These are phyloP conservation scores for Termitomyces sp. DNA, from an alignment of 1,284 basidiomycete genomes.

Conservation along the genomic window DNA sequence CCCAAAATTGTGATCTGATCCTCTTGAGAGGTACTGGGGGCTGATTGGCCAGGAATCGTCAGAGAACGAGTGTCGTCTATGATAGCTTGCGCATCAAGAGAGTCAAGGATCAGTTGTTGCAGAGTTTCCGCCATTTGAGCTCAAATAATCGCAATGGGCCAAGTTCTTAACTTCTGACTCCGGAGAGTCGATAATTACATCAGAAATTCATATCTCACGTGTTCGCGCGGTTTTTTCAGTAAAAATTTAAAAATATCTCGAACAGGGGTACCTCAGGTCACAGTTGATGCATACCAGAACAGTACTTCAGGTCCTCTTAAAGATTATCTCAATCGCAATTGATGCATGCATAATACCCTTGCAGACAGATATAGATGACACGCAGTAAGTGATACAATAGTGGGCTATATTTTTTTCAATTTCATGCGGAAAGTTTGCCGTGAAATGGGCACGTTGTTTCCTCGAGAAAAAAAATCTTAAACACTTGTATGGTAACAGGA, in stretches of 20 bases:
- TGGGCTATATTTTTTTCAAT: too few species aligned
- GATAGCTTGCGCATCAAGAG: constrained; percentile 51
- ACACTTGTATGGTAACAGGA: too few species aligned
- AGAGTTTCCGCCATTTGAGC: constrained; percentile 64
- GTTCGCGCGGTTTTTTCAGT: background rate
- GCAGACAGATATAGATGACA: too few species aligned
- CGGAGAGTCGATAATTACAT: constrained; percentile 2
- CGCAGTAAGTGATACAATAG: too few species aligned
- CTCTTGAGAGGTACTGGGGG: constrained; percentile 59
- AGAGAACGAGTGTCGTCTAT: constrained; percentile 78
- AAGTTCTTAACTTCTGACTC: constrained; percentile 9
- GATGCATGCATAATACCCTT: too few species aligned
- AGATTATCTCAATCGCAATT: too few species aligned
- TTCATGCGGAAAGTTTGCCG: too few species aligned
- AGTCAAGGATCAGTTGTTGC: constrained; percentile 76
- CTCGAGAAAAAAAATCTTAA: too few species aligned
- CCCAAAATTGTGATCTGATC: constrained; percentile 80
- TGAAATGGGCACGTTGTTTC: too few species aligned
- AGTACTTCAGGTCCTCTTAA: too few species aligned
- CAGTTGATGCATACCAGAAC: too few species aligned
- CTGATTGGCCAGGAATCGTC: constrained; percentile 57
- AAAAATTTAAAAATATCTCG: background rate
- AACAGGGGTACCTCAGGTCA: too few species aligned
- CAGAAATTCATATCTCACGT: background rate
- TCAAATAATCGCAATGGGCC: background rate